Percentiles rank a stretch among this genome's conserved stretches.
phyloP scores from a whole-genome alignment of 768 basidiomycete species.

The Trichaptum fuscoviolaceum region DNA sequence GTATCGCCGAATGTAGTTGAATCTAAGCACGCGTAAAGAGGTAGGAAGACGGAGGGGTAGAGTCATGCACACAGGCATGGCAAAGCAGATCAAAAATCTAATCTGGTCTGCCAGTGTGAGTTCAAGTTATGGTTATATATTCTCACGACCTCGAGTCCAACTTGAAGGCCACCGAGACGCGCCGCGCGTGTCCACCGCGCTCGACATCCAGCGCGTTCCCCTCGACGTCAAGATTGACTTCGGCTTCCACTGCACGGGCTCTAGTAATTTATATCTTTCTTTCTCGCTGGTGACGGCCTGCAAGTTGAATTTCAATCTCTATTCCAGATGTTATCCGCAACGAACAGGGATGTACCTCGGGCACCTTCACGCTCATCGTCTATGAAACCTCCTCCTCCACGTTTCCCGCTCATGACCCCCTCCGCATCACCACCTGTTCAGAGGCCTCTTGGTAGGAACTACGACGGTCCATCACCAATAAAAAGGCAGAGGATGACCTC shows the following conservation, averaged over 20 bases:
- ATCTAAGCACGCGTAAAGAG: not conserved
- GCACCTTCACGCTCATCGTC: not conserved
- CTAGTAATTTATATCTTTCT: too few relatives aligned
- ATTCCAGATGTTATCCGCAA: not conserved
- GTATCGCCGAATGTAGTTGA: slow-evolving; percentile 12
- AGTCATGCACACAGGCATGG: not conserved
- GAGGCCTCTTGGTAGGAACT: slow-evolving; percentile 21
- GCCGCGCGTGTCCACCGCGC: not conserved
- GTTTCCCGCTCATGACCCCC: slow-evolving; percentile 38
- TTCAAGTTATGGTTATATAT: not conserved
- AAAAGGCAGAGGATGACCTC: not conserved
- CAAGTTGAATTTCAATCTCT: not conserved
- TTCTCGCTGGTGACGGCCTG: not conserved
- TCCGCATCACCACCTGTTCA: slow-evolving; percentile 47
- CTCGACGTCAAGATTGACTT: too few relatives aligned
- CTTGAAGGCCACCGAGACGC: not conserved
- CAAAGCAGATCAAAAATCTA: not conserved
- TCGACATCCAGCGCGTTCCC: not conserved
- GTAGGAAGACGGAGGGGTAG: not conserved
- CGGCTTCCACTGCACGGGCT: too few relatives aligned
- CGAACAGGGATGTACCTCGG: not conserved
- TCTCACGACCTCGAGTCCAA: not conserved
- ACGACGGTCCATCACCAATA: slow-evolving; percentile 14
- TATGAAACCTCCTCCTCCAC: slow-evolving; percentile 9
- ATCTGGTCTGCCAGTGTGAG: not conserved